phyloP scores from a whole-genome alignment of 306 rosid genomes.

The Cucurbita pepo region DNA sequence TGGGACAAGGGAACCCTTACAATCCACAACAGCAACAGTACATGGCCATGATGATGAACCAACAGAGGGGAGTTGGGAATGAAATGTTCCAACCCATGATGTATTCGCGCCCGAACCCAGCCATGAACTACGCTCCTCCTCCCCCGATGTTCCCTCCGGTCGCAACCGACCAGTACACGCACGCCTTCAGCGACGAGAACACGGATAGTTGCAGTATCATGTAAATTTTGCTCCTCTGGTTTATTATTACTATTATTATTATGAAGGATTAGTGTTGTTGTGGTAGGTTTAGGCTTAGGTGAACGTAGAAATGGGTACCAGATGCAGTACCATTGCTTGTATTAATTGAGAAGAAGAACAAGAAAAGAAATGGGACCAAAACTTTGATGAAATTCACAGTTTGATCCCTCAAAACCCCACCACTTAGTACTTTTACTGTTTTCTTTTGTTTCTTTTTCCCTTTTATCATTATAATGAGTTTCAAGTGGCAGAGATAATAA shows the following conservation, averaged over 20 bases:
- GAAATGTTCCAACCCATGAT: slow-evolving; percentile 66
- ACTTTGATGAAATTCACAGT: not conserved
- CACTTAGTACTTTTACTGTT: not conserved
- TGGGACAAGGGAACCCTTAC: slow-evolving; percentile 36
- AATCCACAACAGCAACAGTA: slow-evolving; percentile 32
- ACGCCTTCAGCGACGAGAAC: slow-evolving; percentile 73
- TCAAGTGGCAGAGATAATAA: slow-evolving; percentile 1
- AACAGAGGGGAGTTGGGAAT: slow-evolving; percentile 43
- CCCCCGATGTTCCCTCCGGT: slow-evolving; percentile 37
- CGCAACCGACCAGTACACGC: slow-evolving; percentile 35
- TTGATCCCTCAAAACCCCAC: not conserved
- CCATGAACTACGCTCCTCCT: slow-evolving; percentile 34
- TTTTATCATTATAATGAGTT: not conserved
- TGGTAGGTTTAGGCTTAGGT: not conserved
- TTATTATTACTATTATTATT: not conserved
- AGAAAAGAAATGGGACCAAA: not conserved
- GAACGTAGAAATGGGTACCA: slow-evolving; percentile 6
- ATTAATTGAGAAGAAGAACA: not conserved
- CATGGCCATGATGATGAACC: slow-evolving; percentile 85
- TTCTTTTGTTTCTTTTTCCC: not conserved
- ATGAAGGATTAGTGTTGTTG: slow-evolving; percentile 15
- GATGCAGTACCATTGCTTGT: slow-evolving; percentile 8
- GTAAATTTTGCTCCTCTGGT: slow-evolving; percentile 21
- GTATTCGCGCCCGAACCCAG: slow-evolving; percentile 36
- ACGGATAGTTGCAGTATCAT: slow-evolving; percentile 65